Percentiles rank a stretch among this genome's conserved stretches.
Evolutionary conservation across 2,329 filamentous ascomycete species (phyloP).

Genomic region (Phyllosticta paracitricarpa): DNA sequence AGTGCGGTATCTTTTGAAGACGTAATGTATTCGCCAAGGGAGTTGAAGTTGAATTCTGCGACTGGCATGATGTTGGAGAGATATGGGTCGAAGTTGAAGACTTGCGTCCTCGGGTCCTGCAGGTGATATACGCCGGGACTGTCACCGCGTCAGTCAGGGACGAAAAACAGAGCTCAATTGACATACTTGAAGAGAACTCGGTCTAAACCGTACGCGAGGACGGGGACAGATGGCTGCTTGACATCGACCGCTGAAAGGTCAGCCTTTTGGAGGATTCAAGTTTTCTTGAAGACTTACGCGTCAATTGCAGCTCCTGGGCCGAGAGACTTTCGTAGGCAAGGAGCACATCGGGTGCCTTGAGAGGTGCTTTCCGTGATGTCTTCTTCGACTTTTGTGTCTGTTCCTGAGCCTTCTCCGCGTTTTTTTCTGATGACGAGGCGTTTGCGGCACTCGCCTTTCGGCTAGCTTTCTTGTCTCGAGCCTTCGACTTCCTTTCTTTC

Average conservation of each 20-base stretch:
- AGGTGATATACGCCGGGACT: slow-evolving; percentile 78
- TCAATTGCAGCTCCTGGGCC: slow-evolving; percentile 4
- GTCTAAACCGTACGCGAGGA: slow-evolving; percentile 65
- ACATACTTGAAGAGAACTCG: slow-evolving; percentile 80
- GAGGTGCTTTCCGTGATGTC: not conserved
- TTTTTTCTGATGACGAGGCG: not conserved
- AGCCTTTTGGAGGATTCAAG: slow-evolving; percentile 17
- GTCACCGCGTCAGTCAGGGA: not conserved
- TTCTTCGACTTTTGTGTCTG: too few species aligned
- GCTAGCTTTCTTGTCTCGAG: too few species aligned
- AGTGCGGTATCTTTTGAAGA: slow-evolving; percentile 75
- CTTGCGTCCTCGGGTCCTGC: slow-evolving; percentile 74
- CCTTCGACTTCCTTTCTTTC: too few species aligned
- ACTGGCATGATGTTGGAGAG: slow-evolving; percentile 88
- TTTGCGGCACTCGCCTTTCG: not conserved
- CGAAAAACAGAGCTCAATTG: not conserved
- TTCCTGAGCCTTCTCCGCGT: not conserved
- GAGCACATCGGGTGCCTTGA: too few species aligned
- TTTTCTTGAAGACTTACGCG: not conserved
- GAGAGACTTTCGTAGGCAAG: not conserved
- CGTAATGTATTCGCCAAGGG: slow-evolving; percentile 77
- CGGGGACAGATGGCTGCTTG: slow-evolving; percentile 47
- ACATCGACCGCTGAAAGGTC: slow-evolving; percentile 28
- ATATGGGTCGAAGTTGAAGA: slow-evolving; percentile 97
- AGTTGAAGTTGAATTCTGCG: slow-evolving; percentile 81